Percentiles rank a stretch among this genome's conserved stretches.
Conservation (phyloP, 805 yeast species). For the Metschnikowia noctiluminum region DNA sequence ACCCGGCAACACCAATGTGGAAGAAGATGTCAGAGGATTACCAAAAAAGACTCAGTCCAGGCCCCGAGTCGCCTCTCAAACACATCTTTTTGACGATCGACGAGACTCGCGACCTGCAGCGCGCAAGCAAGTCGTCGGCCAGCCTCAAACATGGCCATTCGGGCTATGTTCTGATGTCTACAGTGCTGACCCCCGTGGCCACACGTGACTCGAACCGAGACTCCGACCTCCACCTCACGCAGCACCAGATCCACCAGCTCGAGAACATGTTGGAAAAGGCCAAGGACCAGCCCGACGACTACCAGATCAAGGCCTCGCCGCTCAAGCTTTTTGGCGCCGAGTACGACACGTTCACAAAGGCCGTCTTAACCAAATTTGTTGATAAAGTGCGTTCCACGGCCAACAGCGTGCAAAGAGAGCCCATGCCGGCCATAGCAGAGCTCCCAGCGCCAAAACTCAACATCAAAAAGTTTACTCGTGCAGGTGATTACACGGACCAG, state of each 20-base stretch:
- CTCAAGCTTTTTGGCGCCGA: slow-evolving; percentile 37
- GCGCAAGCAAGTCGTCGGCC: slow-evolving; percentile 13
- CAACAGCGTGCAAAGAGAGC: slow-evolving; percentile 14
- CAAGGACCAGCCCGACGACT: slow-evolving; percentile 20
- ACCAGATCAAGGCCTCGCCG: slow-evolving; percentile 31
- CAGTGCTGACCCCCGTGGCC: slow-evolving; percentile 34
- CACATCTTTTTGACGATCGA: slow-evolving; percentile 29
- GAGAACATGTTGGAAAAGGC: slow-evolving; percentile 24
- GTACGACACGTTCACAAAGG: slow-evolving; percentile 42
- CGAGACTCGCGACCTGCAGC: slow-evolving; percentile 5
- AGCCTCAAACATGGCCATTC: slow-evolving; percentile 15
- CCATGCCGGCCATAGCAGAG: slow-evolving; percentile 1
- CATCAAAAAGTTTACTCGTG: slow-evolving; percentile 29
- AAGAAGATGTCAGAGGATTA: slow-evolving; percentile 29
- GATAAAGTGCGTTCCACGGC: slow-evolving; percentile 18
- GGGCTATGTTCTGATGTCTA: slow-evolving; percentile 20
- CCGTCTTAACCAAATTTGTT: slow-evolving; percentile 16
- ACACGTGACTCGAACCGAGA: slow-evolving; percentile 16
- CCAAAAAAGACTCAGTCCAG: slow-evolving; percentile 19
- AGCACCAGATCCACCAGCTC: slow-evolving; percentile 20
- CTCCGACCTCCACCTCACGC: slow-evolving; percentile 14
- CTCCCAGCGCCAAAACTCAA: slow-evolving; percentile 19
- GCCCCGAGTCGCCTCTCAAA: slow-evolving; percentile 24
- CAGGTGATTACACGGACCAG: slow-evolving; percentile 33
- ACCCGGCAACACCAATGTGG: slow-evolving; percentile 27